Conservation (phyloP, 371 early-diverging fungal species). For the Mortierella polycephala region DNA sequence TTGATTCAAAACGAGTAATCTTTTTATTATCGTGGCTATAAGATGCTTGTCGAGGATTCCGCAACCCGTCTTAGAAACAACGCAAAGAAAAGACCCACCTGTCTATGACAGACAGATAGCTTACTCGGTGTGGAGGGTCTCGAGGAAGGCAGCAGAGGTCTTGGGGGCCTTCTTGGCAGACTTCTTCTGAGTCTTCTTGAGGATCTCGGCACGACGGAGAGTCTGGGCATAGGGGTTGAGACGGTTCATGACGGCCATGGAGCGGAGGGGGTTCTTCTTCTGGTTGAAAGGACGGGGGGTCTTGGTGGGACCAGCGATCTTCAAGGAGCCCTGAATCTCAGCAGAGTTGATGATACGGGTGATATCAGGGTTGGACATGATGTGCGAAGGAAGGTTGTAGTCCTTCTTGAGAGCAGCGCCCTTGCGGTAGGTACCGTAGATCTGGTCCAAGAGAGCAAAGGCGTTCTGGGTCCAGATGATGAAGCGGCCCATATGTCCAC, state of each 20-base stretch:
- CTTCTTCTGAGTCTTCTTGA: constrained; percentile 72
- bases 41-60: too few species aligned
- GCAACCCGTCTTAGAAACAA: too few species aligned
- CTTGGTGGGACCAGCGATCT: constrained; percentile 82
- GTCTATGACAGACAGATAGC: constrained; percentile 15
- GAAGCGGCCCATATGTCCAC: constrained; percentile 99
- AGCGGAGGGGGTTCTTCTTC: constrained; percentile 98
- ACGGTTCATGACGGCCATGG: constrained; percentile 90
- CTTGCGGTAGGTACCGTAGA: constrained; percentile 93
- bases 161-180: constrained; percentile 72
- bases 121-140: constrained; percentile 53
- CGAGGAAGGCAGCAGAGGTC: constrained; percentile 62
- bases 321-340: constrained; percentile 97
- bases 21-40: neutral
- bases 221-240: constrained; percentile 97
- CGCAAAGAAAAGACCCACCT: constrained; percentile 8
- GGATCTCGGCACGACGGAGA: constrained; percentile 86
- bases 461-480: constrained; percentile 99
- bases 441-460: constrained; percentile 92
- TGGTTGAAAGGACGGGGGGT: constrained; percentile 92
- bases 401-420: constrained; percentile 92
- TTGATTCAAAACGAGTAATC: neutral
- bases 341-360: constrained; percentile 97
- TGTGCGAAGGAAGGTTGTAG: constrained; percentile 90
- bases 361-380: constrained; percentile 96